Conservation (phyloP, 2,329 filamentous ascomycete species). For the Aspergillus fischeri region DNA sequence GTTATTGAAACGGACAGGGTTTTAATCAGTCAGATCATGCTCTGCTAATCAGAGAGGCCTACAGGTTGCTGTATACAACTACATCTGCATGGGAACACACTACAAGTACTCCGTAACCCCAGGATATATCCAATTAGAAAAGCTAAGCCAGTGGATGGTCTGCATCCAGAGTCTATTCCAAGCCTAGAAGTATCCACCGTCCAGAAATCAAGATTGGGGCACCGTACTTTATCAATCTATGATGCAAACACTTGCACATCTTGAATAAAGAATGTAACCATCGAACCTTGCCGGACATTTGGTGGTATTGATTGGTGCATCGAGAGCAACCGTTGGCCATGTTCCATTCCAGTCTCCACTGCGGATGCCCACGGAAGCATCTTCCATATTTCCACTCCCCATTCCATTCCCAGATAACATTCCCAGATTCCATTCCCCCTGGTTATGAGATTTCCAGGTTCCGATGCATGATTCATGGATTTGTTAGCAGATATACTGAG, state of each 20-base stretch:
- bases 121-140: not conserved
- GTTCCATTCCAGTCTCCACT: not conserved
- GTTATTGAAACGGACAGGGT: too few species aligned
- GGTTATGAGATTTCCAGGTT: not conserved
- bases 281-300: not conserved
- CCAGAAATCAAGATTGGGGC: too few species aligned
- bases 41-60: too few species aligned
- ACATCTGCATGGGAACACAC: too few species aligned
- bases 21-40: too few species aligned
- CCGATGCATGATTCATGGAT: not conserved
- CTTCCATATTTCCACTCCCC: too few species aligned
- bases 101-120: too few species aligned
- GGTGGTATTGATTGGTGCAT: not conserved
- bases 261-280: not conserved
- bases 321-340: not conserved
- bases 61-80: too few species aligned
- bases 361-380: not conserved
- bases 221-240: not conserved
- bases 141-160: too few species aligned
- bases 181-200: not conserved
- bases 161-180: too few species aligned
- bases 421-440: not conserved
- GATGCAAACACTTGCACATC: not conserved
- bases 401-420: too few species aligned
- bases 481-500: too few species aligned